Conservation (phyloP, 2,329 filamentous ascomycete species). For the Xenosphaeropsis pyriputrescens region DNA sequence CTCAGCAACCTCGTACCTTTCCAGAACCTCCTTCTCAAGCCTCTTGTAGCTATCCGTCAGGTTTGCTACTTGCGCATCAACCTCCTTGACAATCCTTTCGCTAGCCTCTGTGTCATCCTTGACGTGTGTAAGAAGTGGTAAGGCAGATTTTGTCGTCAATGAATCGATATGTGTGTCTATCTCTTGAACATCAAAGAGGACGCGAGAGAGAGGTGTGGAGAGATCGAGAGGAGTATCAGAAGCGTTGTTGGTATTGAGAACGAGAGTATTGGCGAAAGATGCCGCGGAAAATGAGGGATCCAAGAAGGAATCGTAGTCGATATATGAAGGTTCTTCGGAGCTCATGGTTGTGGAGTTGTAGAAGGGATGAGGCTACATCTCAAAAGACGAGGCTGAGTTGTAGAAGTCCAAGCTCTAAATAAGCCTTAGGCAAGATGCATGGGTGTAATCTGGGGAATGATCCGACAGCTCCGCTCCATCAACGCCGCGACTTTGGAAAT, state of each 20-base stretch:
- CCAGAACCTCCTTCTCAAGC: slow-evolving; percentile 72
- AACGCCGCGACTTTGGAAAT: too few species aligned
- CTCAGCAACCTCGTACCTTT: slow-evolving; percentile 74
- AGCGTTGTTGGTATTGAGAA: slow-evolving; percentile 82
- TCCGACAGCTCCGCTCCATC: too few species aligned
- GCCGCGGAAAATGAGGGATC: slow-evolving; percentile 68
- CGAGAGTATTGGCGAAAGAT: slow-evolving; percentile 75
- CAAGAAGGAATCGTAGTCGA: slow-evolving; percentile 90
- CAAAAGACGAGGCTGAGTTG: too few species aligned
- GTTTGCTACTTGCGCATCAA: slow-evolving; percentile 66
- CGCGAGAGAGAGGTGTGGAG: slow-evolving; percentile 80
- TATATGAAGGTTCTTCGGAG: slow-evolving; percentile 54
- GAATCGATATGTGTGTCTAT: slow-evolving; percentile 91
- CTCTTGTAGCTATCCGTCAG: slow-evolving; percentile 77
- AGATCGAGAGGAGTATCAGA: slow-evolving; percentile 84
- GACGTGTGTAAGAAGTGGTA: slow-evolving; percentile 70
- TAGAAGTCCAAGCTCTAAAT: too few species aligned
- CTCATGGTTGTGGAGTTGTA: not conserved
- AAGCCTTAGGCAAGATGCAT: too few species aligned
- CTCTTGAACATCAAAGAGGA: slow-evolving; percentile 93
- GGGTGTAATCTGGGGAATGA: too few species aligned
- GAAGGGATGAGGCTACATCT: too few species aligned
- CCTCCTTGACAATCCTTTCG: slow-evolving; percentile 54
- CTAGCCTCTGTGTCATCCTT: slow-evolving; percentile 60
- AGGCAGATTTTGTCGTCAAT: slow-evolving; percentile 70